Evolutionary conservation across 2,329 filamentous ascomycete species (phyloP).

Genomic region (Plectosphaerella cucumerina): DNA sequence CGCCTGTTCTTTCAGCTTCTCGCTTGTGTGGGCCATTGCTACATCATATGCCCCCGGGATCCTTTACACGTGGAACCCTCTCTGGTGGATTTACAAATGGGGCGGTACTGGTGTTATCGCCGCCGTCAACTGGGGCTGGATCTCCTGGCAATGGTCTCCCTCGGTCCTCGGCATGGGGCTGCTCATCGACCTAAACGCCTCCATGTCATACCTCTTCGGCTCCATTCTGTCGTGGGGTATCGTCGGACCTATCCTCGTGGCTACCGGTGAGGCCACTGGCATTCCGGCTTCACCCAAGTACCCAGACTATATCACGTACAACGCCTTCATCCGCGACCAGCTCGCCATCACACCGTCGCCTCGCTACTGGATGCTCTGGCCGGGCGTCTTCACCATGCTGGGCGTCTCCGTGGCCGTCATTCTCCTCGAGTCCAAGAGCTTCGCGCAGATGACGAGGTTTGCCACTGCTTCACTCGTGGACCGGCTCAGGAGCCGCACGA

Average conservation of each 20-base stretch:
- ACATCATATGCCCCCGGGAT: background rate
- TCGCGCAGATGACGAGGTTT: background rate
- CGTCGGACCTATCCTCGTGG: background rate
- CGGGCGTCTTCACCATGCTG: conserved; percentile 1
- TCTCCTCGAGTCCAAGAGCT: background rate
- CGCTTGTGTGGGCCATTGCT: background rate
- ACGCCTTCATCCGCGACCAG: background rate
- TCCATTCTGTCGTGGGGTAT: background rate
- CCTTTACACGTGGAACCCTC: background rate
- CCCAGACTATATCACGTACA: background rate
- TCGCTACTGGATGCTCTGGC: conserved; percentile 4
- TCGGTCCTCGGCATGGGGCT: background rate
- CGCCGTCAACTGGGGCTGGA: background rate
- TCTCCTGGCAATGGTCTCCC: background rate
- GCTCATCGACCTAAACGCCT: background rate
- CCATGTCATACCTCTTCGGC: background rate
- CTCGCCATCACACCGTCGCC: background rate
- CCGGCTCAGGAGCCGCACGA: background rate
- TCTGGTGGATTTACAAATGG: conserved; percentile 1
- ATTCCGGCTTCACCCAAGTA: background rate
- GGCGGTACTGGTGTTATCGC: background rate
- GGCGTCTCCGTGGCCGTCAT: background rate
- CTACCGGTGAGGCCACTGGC: background rate
- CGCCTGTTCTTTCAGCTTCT: background rate
- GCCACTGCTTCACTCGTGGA: background rate